Evolutionary conservation across 208 protist genomes (phyloP), one percentile per base, ranked within the genome.

Genomic region (Crithidia sp.): DNA sequence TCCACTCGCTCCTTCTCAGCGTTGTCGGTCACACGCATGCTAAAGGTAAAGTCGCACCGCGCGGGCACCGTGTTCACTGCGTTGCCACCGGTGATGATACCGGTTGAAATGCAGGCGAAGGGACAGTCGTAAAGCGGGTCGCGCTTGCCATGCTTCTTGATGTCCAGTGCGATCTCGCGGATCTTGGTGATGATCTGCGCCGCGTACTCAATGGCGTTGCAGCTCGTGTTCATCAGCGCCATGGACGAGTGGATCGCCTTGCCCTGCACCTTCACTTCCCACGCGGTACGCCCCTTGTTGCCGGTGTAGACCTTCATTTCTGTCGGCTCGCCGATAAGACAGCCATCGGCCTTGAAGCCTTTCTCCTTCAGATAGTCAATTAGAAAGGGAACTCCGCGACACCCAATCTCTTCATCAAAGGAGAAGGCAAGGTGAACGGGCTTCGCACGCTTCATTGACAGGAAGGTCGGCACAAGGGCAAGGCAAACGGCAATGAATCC

Each of bases 341-440:
- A 64, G 9, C 68, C 54, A 40, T 77, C 79, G 16, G 80, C 83
- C 55, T 82, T 75, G 44, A 77, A 73, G 49, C 61, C 68, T 57
- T 74, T 71, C 49, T 77, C 58, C 39, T 76, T 79, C 50, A 90
- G 71, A 17, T 71, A 68, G 59, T 76, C 40, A 28, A 83, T 74
- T 28, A 87, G 75, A 16, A 71, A 52, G n/a, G 76, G 79, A 2
- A 79, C 70, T 4, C 78, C 78, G 19, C 71, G 14, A 64, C 78
- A 90, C 12, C 79, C 81, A 0, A 88, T 41, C 58, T 88, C 80
- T 45, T 86, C 86, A 56, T 88, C 79, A 63, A 84, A 87, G 14
- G 76, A 78, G 47, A 83, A 85, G 39, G 79, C 82, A 67, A 79
- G 76, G 71, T 92, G 83, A 16, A 87, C 75, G 9, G 82, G 80